A percentile compares a stretch with the other conserved stretches of the same genome.
Evolutionary conservation across 2,329 filamentous ascomycete genomes (phyloP).

Genomic region (Calonectria pseudoreteaudii): DNA sequence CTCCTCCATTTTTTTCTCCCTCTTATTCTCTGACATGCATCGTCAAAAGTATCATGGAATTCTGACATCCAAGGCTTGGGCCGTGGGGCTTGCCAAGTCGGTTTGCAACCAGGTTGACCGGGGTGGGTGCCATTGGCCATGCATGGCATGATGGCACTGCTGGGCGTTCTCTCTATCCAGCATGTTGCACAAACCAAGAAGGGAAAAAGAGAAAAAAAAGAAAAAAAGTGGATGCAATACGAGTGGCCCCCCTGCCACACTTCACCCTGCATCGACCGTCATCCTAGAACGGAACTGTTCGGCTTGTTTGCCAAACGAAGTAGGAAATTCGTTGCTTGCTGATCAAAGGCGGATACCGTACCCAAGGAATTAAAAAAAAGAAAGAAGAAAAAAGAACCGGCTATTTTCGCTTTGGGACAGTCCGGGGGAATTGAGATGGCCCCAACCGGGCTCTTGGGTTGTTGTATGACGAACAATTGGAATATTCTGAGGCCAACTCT

Average conservation of each 20-base stretch:
- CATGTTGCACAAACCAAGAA: conserved; percentile 20
- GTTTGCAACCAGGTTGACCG: neutral
- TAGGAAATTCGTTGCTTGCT: neutral
- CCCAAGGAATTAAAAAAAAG: neutral
- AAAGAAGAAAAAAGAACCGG: neutral
- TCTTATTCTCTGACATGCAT: conserved; percentile 22
- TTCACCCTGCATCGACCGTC: conserved; percentile 25
- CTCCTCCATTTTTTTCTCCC: neutral
- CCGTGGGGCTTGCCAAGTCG: conserved; percentile 11
- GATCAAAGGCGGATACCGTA: neutral
- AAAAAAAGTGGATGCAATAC: conserved; percentile 31
- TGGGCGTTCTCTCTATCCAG: conserved; percentile 20
- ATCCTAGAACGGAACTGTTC: neutral
- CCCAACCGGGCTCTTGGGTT: neutral
- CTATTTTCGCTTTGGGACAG: neutral
- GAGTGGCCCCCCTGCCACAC: conserved; percentile 25
- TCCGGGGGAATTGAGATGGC: neutral
- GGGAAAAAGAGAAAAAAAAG: neutral
- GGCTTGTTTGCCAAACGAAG: conserved; percentile 8
- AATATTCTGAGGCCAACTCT: neutral
- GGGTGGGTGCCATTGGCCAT: conserved; percentile 14
- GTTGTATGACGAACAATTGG: conserved; percentile 11
- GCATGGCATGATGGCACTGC: conserved; percentile 15
- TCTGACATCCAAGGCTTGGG: conserved; percentile 9
- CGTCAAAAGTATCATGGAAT: conserved; percentile 9